phyloP scores from a whole-genome alignment of 768 basidiomycete genomes.

The Tylopilus rubrobrunneus region DNA sequence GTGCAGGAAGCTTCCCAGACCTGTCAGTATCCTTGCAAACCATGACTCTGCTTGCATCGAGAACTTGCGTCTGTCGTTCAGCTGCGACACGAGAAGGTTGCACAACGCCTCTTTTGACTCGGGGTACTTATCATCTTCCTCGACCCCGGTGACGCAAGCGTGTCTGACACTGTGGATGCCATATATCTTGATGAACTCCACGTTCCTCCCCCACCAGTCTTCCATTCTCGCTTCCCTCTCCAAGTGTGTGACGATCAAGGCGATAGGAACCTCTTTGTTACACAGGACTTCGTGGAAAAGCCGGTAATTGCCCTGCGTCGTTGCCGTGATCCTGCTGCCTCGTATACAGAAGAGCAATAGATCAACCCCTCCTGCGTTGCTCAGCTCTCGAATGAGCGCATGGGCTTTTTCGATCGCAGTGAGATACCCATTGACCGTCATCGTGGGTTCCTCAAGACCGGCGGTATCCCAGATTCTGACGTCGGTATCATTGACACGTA shows the following conservation, averaged over 20 bases:
- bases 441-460: constrained; percentile 29
- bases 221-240: constrained; percentile 36
- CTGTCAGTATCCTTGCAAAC: constrained; percentile 21
- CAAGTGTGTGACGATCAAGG: constrained; percentile 38
- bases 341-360: constrained; percentile 39
- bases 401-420: constrained; percentile 28
- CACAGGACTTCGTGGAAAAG: constrained; percentile 40
- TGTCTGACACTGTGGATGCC: constrained; percentile 31
- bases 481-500: constrained; percentile 5
- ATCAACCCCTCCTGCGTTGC: constrained; percentile 26
- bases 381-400: constrained; percentile 22
- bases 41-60: constrained; percentile 25
- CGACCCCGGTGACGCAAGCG: constrained; percentile 40
- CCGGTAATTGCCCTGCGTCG: constrained; percentile 35
- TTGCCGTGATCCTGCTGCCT: constrained; percentile 29
- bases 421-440: constrained; percentile 27
- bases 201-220: constrained; percentile 33
- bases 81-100: constrained; percentile 15
- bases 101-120: constrained; percentile 30
- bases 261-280: constrained; percentile 35
- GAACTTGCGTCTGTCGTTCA: constrained; percentile 15
- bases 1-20: constrained; percentile 18
- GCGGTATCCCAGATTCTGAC: constrained; percentile 29
- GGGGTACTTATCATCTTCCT: constrained; percentile 31
- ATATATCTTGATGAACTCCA: constrained; percentile 19